A percentile compares a stretch with the other conserved stretches of the same genome.
Evolutionary conservation across 441 rosid species (phyloP).

Genomic region (Euphorbia schlechtendalii): DNA sequence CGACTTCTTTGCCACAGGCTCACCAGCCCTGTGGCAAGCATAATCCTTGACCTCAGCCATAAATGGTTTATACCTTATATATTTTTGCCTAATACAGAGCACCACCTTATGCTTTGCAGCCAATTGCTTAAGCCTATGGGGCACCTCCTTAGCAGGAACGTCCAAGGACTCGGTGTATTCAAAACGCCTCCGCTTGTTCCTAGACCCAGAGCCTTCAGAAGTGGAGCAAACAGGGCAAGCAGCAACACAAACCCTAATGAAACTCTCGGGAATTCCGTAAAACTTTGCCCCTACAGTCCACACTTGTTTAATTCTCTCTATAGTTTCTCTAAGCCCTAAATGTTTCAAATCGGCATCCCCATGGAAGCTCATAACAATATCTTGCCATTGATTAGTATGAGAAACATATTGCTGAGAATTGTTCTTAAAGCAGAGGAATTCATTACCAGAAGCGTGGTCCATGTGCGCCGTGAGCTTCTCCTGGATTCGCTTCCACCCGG

Average conservation of each 20-base stretch:
- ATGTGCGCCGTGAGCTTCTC: conserved; percentile 79
- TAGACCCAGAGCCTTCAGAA: conserved; percentile 60
- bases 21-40: conserved; percentile 98
- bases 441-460: conserved; percentile 63
- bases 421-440: conserved; percentile 83
- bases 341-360: conserved; percentile 92
- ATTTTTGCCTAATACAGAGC: conserved; percentile 94
- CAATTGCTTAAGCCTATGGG: conserved; percentile 71
- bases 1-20: conserved; percentile 82
- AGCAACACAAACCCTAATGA: conserved; percentile 90
- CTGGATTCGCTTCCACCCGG: conserved; percentile 98
- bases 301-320: conserved; percentile 83
- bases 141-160: conserved; percentile 96
- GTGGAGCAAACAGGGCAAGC: conserved; percentile 77
- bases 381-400: conserved; percentile 88
- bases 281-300: conserved; percentile 97
- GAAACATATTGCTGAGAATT: conserved; percentile 86
- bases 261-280: conserved; percentile 95
- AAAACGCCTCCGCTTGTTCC: conserved; percentile 78
- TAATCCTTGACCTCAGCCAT: conserved; percentile 99
- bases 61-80: conserved; percentile 91
- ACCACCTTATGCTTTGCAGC: conserved; percentile 96
- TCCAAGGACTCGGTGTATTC: conserved; percentile 93
- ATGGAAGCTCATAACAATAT: conserved; percentile 83
- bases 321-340: conserved; percentile 75